Evolutionary conservation across 371 early-diverging fungal species (phyloP), one percentile per base, ranked within the genome.

Genomic region (Apophysomyces trapeziformis): DNA sequence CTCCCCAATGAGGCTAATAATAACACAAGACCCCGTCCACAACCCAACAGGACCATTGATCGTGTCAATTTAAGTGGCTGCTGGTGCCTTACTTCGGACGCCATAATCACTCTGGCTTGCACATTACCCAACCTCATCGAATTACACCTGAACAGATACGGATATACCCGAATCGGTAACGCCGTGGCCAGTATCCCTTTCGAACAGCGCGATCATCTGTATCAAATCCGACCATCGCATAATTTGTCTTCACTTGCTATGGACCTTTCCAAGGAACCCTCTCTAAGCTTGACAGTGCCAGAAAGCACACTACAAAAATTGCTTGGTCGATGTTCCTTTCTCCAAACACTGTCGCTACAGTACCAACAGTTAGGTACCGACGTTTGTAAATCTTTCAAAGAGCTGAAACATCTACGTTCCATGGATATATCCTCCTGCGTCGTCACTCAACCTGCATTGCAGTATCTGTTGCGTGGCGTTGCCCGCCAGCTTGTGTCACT

Each of bases 381-480:
- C 8, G 62, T 44, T 32, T 64, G 63, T 38, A 56, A 60, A 35
- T 41, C 60, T 13, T 58, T 77, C n/a, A 38, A 37, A 14, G 26
- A 38, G 1, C 60, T 75, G 13, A 21, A 35, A 9, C 39, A 73
- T n/a, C 39, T 81, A 7, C 60, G 64, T 6, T 64, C 72, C 60
- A 38, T 82, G 13, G 77, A 82, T 58, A 79, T 82, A 14, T 77
- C 79, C 13, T 77, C 74, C 4, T 82, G 79, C 50, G 60, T 54
- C 1, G 64, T 79, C 12, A 64, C 61, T 14, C 72, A 73, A 18
- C 68, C 72, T 7, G 44, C 57, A 2, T 56, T 82, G 1, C 82
- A 82, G 41, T 39, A 57, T 0, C 32, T 82, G 12, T 37, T 82
- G 5, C 60, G 72, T 12, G 57, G 26, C 11, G 21, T 68, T 9